Evolutionary conservation across 2,329 filamentous ascomycete genomes (phyloP).

Genomic region (Arachnomyces sp.): DNA sequence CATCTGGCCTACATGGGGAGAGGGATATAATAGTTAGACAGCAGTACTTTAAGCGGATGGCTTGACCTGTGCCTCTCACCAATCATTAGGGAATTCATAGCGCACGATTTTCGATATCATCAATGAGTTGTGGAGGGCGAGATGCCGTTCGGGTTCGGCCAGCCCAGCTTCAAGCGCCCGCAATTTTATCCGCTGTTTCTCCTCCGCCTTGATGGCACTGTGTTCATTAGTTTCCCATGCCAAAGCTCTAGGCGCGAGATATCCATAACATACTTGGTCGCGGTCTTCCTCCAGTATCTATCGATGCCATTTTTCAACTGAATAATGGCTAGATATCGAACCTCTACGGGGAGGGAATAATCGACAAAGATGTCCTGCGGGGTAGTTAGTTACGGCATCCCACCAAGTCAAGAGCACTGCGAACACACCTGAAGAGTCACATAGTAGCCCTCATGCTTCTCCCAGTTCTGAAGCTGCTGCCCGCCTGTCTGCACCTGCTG

Average conservation of each 20-base stretch:
- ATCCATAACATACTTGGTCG: constrained; percentile 48
- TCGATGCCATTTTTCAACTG: constrained; percentile 96
- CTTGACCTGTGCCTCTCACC: constrained; percentile 39
- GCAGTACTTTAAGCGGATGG: background rate
- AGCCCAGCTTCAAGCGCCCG: constrained; percentile 69
- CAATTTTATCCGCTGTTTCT: constrained; percentile 68
- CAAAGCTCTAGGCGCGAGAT: constrained; percentile 1
- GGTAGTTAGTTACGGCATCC: constrained; percentile 11
- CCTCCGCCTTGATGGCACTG: constrained; percentile 55
- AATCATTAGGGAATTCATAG: constrained; percentile 81
- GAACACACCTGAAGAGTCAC: constrained; percentile 55
- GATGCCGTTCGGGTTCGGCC: constrained; percentile 62
- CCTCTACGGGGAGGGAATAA: constrained; percentile 62
- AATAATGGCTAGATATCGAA: constrained; percentile 84
- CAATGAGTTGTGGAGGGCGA: constrained; percentile 82
- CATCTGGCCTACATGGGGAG: constrained; percentile 36
- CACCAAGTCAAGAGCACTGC: background rate
- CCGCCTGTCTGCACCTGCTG: constrained; percentile 58
- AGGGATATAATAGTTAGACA: constrained; percentile 5
- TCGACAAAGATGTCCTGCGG: constrained; percentile 70
- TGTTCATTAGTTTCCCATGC: background rate
- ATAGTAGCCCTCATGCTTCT: constrained; percentile 58
- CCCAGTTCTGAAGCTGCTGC: constrained; percentile 65
- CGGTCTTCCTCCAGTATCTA: constrained; percentile 80
- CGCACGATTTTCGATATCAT: constrained; percentile 80